Evolutionary conservation across 148 eudicot species (phyloP).

Genomic region (Diospyros kaki): DNA sequence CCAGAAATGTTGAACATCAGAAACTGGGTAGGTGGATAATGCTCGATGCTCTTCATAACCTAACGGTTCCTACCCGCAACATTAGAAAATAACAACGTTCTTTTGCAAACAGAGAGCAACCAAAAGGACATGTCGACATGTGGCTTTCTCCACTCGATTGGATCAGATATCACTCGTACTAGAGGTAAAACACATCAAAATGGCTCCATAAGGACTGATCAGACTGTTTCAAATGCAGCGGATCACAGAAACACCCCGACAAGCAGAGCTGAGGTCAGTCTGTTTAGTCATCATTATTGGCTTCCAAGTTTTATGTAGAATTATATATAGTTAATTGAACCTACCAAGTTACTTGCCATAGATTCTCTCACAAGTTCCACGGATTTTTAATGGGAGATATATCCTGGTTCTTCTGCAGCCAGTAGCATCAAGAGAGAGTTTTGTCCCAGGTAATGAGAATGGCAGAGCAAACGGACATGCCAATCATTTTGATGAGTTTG

Average conservation of each 20-base stretch:
- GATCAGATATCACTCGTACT: conserved; percentile 90
- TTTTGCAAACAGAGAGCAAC: conserved; percentile 38
- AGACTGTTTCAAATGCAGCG: conserved; percentile 40
- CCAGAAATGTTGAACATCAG: conserved; percentile 30
- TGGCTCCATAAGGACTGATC: conserved; percentile 44
- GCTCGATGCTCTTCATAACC: not conserved
- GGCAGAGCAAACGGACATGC: conserved; percentile 33
- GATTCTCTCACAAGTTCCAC: not conserved
- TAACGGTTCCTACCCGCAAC: not conserved
- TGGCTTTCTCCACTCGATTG: conserved; percentile 78
- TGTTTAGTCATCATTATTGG: not conserved
- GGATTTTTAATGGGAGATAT: not conserved
- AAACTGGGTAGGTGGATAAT: conserved; percentile 31
- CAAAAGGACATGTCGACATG: conserved; percentile 66
- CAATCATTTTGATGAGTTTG: conserved; percentile 31
- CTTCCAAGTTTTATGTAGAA: too few relatives aligned
- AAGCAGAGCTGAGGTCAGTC: conserved; percentile 75
- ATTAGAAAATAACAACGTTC: not conserved
- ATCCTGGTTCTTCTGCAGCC: conserved; percentile 46
- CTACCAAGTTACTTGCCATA: too few relatives aligned
- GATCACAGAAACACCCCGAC: conserved; percentile 60
- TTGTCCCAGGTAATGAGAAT: conserved; percentile 44
- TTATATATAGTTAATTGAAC: too few relatives aligned
- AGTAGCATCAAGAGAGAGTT: conserved; percentile 79
- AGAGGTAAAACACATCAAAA: conserved; percentile 39